phyloP scores from a whole-genome alignment of 164 flowering plant genomes.

The Umbilicus rupestris region DNA sequence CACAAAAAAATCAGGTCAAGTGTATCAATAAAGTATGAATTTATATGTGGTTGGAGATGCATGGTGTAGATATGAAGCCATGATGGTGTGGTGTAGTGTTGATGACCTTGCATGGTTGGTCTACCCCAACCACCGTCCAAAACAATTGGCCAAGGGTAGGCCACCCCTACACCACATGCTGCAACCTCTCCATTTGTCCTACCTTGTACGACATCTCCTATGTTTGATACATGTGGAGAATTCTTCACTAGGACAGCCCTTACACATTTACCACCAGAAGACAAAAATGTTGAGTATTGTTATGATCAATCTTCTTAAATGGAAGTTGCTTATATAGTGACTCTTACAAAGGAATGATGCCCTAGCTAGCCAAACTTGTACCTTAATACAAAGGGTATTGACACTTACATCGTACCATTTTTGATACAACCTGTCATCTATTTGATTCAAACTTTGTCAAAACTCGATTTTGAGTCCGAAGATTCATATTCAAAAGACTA shows the following conservation, averaged over 20 bases:
- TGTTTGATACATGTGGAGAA: neutral
- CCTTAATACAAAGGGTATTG: neutral
- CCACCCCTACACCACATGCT: constrained; percentile 2
- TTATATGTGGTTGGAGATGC: neutral
- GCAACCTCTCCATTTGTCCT: constrained; percentile 4
- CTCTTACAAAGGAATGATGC: too few relatives aligned
- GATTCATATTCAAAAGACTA: too few relatives aligned
- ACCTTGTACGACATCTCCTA: constrained; percentile 2
- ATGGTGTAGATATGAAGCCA: neutral
- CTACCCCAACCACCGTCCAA: constrained; percentile 5
- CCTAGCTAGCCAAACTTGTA: neutral
- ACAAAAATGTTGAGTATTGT: neutral
- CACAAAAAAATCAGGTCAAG: neutral
- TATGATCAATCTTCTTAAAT: neutral
- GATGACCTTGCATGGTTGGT: neutral
- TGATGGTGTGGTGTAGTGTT: neutral
- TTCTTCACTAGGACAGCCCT: neutral
- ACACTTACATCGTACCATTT: too few relatives aligned
- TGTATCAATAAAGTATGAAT: neutral
- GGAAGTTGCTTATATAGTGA: neutral
- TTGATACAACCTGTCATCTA: too few relatives aligned
- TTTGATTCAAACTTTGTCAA: too few relatives aligned
- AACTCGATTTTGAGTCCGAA: too few relatives aligned
- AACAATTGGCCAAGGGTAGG: neutral
- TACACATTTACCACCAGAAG: neutral